Base-by-base conservation (phyloP, 805 yeast species). In the Hanseniaspora pseudoguilliermondii region DNA sequence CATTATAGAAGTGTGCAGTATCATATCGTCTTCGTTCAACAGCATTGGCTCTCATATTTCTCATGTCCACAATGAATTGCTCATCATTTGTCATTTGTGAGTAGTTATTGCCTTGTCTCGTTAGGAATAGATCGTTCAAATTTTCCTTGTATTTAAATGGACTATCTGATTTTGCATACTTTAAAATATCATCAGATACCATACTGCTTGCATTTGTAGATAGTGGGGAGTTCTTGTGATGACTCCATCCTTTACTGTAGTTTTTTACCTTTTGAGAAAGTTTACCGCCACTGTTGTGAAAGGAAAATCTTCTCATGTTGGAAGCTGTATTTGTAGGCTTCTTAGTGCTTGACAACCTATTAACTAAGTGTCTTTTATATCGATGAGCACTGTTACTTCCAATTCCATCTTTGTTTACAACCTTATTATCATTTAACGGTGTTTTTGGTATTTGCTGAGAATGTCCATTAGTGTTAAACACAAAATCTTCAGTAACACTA, bases 1-100 rank as follows among this genome's bases (percentile, higher is more conserved):
- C 96, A 16, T 96, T 97, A 29, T 93, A 78, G 65, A 82, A 88
- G 62, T 84, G 91, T 0, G 97, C 97, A 0, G 97, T 87, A 46
- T 76, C 76, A 67, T 86, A 86, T 59, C 89, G 95, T 66, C 90
- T 97, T 62, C 90, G 95, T 18, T 46, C 39, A 32, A 32, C 4
- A 7, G 39, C 49, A 13, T 13, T 11, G 5, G 13, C 20, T 16
- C 39, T 29, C 35, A 46, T 29, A 1, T 20, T 18, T 13, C 49
- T 46, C 49, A 46, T 46, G 13, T 46, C 49, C 21, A 32, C 21
- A 20, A 46, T 29, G 21, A 46, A 46, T 8, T 46, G 39, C 11
- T 46, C 49, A 18, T 46, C 49, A 32, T 46, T 34, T 15, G 47
- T 20, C 35, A 44, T 23, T 16, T 44, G 36, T 7, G 47, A 44